Evolutionary conservation across 2,329 filamentous ascomycete species (phyloP), one percentile per base, ranked within the genome.

Genomic region (Paraconiothyrium sp.): DNA sequence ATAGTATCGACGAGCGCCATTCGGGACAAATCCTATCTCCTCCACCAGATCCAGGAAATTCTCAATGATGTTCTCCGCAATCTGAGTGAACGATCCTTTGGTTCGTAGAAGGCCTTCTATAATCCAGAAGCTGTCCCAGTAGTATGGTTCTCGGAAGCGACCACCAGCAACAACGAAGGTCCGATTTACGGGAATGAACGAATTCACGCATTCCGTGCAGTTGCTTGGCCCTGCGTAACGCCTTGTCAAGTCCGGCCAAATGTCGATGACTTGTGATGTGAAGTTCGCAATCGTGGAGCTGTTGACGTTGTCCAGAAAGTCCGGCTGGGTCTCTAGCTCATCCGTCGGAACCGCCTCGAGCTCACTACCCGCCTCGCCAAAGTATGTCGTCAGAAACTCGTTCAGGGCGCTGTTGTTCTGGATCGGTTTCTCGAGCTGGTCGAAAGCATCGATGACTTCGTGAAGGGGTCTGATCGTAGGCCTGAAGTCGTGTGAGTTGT

Each of bases 71-170:
- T 91, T 90, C 71, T 83, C 84, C 4, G 88, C 85, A 62, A 91
- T 89, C 37, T 86, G 76, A 7, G 85, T 84, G 64, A 90, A 91
- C 48, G 84, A 84, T 41, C 89, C 89, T 16, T 87, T 84, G 0
- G 88, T 90, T 50, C 89, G 84, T 37, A 91, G 77, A 27, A 91
- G 81, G 27, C 89, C 89, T 76, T 89, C 85, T 50, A 91, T 68
- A 52, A 90, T 89, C 88, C 87, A 90, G 78, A 86, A 90, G 35
- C 87, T 88, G 74, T 91, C 88, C 89, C 89, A 91, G 75, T 91
- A 91, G 72, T 91, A 91, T 1, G 87, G 84, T 76, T 91, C 89
- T 37, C 89, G 83, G 80, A 91, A 91, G 34, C 89, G 86, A n/a
- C 89, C 89, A 13, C 89, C 89, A 3, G 89, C 88, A 16, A 91